Conservation (phyloP, 2,329 filamentous ascomycete species). For the Botrytis galanthina region DNA sequence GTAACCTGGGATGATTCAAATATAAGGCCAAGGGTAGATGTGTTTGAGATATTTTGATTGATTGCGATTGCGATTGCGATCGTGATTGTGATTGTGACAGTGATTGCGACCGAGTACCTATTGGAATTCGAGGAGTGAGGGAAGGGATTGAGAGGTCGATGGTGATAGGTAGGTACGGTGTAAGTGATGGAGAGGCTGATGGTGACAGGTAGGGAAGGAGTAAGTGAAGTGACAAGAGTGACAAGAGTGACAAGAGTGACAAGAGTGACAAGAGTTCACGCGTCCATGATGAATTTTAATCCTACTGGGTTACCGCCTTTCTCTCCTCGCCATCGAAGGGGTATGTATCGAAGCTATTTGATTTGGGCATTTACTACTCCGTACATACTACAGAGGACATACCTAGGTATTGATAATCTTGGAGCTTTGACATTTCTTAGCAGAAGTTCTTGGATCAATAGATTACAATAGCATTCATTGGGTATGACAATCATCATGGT, state of each 20-base stretch:
- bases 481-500: too few species aligned
- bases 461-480: neutral
- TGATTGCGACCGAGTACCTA: neutral
- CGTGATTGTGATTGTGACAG: too few species aligned
- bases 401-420: too few species aligned
- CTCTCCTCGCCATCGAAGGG: neutral
- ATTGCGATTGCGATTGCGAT: neutral
- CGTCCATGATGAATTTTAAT: neutral
- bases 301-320: neutral
- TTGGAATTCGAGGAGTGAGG: neutral
- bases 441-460: neutral
- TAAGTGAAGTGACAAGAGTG: neutral
- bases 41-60: neutral
- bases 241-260: neutral
- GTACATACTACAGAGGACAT: too few species aligned
- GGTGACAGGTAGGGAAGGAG: neutral
- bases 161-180: neutral
- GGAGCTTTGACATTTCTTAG: neutral
- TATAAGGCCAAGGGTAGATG: neutral
- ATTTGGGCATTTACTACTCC: neutral
- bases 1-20: neutral
- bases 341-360: too few species aligned
- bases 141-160: neutral
- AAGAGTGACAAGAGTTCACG: neutral
- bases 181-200: neutral